Base-by-base conservation (phyloP, 371 early-diverging fungal genomes). In the Coemansia sp. region DNA sequence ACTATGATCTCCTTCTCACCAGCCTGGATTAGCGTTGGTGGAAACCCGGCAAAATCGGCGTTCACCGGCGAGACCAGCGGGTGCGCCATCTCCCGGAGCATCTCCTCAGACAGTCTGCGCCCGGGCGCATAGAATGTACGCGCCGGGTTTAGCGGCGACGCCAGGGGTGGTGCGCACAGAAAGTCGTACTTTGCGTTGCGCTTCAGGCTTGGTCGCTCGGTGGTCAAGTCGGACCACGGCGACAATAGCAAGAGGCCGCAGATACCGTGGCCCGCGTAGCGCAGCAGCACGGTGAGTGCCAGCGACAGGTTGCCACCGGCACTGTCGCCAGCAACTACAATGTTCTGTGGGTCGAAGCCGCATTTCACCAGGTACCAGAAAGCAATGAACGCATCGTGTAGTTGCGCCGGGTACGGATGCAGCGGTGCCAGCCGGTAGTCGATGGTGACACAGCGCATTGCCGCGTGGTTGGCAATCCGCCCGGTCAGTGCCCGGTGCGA, bases 371-470 rank as follows among this genome's bases (percentile, higher is more conserved):
- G 76, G 63, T 84, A 86, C 35, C 84, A 55, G 61, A 90, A 93
- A 0, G 90, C 85, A 11, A 89, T 84, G 42, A 87, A 78, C 6
- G 85, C 88, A 72, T 94, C 94, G 50, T 88, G 86, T 8, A 95
- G 78, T 7, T 90, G 91, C 10, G 85, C 83, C 0, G 95, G 95
- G 65, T 90, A 94, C 4, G 91, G 87, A 43, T 85, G 76, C 59
- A 90, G 86, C 0, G 95, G 94, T 0, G 92, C 89, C 42, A 92
- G 70, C 9, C 94, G 82, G 68, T 93, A 93, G 65, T 90, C 83
- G 48, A 91, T 70, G 0, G 86, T 76, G 65, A 80, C 76, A 12
- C 76, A 61, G 35, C 65, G 79, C 50, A 54, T 11, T 0, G 50
- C 54, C 4, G 70, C 50, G 12, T 49, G 56, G 10, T 26, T 75